Evolutionary conservation across 352 stramenopile species (phyloP), one percentile per base, ranked within the genome.

Genomic region (Globisporangium nunn): DNA sequence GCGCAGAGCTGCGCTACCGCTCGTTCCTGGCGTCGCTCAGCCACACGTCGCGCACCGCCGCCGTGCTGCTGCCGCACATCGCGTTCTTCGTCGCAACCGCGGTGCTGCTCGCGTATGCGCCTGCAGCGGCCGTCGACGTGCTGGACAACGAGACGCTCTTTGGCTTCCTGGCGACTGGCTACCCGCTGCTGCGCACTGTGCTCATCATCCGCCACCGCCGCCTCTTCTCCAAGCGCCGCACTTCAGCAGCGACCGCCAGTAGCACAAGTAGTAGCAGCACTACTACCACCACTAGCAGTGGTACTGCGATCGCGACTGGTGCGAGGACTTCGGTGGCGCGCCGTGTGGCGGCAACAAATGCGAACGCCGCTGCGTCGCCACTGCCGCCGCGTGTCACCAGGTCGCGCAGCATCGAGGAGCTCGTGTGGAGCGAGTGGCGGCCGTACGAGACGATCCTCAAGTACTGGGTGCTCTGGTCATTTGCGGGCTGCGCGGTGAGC

Each of bases 381-480:
- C 33, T 15, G 0, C 3, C 47, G 30, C 47, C 50, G 31, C 52
- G 54, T n/a, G 29, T 65, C 30, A 35, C 23, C 18, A 55, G 50
- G 11, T 39, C 43, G n/a, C 54, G 55, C 31, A 59, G 49, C 55
- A 58, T 62, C n/a, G 54, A 59, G 23, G 40, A 48, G 31, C 45
- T 50, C 33, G 56, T 61, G 43, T 44, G 75, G 61, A 75, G 81
- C 55, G 75, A 88, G 56, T 90, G 78, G 77, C 71, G 77, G 6
- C 62, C 71, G 15, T 87, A 84, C 54, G 84, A 93, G 57, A 74
- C 74, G n/a, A 89, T 74, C 31, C 66, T 93, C 43, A 88, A 91
- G 72, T 91, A 89, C 65, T 93, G 82, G 81, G 78, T 91, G 45
- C 77, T 91, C 39, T 94, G 81, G 82, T 86, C 81, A 0, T 58